Conservation (phyloP, 768 basidiomycete genomes). For the Tylopilus subfusipes region DNA sequence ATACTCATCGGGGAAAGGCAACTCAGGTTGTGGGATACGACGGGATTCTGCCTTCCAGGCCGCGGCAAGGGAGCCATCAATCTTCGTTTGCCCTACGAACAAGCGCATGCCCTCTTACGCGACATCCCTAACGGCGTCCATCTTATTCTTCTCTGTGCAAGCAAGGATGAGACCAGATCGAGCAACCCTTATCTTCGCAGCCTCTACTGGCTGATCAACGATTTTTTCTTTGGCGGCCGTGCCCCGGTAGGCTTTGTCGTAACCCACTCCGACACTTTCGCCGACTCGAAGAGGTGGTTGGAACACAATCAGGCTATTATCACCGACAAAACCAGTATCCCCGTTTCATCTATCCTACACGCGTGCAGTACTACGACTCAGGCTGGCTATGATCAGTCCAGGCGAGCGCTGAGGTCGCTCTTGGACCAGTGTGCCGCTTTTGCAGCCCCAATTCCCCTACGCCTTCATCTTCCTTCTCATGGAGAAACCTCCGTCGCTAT, state of each 20-base stretch:
- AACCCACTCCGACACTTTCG: slow-evolving; percentile 29
- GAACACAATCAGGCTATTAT: slow-evolving; percentile 16
- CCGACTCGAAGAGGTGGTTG: slow-evolving; percentile 31
- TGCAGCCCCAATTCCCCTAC: neutral
- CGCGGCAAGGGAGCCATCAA: neutral
- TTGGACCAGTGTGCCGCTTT: neutral
- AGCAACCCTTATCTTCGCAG: slow-evolving; percentile 16
- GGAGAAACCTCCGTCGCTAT: neutral
- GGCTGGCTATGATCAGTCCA: neutral
- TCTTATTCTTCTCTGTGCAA: slow-evolving; percentile 35
- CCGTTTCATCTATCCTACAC: neutral
- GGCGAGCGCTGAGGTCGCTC: neutral
- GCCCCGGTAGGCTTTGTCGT: slow-evolving; percentile 36
- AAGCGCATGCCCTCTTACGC: slow-evolving; percentile 27
- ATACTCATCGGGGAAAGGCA: neutral
- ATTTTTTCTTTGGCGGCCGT: slow-evolving; percentile 31
- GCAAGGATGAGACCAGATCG: slow-evolving; percentile 26
- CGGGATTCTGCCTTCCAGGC: slow-evolving; percentile 17
- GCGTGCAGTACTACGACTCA: neutral
- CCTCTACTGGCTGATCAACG: slow-evolving; percentile 32
- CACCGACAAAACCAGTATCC: slow-evolving; percentile 4
- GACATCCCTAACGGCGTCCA: slow-evolving; percentile 29
- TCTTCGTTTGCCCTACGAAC: slow-evolving; percentile 11
- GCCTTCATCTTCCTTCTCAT: neutral
- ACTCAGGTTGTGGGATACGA: slow-evolving; percentile 26